phyloP scores from a whole-genome alignment of 805 yeast species.

The Teunomyces atbi region DNA sequence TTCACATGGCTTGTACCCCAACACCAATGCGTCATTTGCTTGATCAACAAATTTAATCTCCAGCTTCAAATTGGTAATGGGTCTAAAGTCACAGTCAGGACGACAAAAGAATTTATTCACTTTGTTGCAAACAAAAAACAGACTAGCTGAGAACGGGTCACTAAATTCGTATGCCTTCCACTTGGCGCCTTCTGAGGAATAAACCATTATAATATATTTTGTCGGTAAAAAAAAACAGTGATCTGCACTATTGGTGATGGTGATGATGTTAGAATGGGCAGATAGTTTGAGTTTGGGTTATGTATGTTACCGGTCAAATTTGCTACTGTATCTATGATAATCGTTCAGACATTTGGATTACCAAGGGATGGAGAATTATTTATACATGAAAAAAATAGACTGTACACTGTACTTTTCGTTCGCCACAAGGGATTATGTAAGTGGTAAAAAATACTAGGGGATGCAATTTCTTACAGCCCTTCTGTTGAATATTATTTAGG shows the following conservation, averaged over 20 bases:
- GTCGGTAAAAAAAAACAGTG: not conserved
- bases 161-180: constrained; percentile 66
- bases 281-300: not conserved
- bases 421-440: constrained; percentile 3
- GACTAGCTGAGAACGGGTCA: constrained; percentile 63
- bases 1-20: constrained; percentile 52
- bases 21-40: constrained; percentile 39
- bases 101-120: constrained; percentile 51
- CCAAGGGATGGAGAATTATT: not conserved
- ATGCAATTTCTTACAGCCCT: constrained; percentile 2
- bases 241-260: not conserved
- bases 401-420: not conserved
- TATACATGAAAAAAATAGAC: constrained; percentile 2
- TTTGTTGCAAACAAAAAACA: constrained; percentile 53
- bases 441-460: constrained; percentile 2
- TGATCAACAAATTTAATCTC: constrained; percentile 47
- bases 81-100: constrained; percentile 62
- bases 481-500: not conserved
- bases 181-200: constrained; percentile 44
- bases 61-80: constrained; percentile 39
- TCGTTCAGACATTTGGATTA: not conserved
- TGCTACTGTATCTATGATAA: not conserved
- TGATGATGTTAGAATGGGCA: not conserved
- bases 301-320: not conserved
- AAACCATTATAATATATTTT: constrained; percentile 27